Evolutionary conservation across 164 flowering plant genomes (phyloP).

Genomic region (Nymphaea thermarum): DNA sequence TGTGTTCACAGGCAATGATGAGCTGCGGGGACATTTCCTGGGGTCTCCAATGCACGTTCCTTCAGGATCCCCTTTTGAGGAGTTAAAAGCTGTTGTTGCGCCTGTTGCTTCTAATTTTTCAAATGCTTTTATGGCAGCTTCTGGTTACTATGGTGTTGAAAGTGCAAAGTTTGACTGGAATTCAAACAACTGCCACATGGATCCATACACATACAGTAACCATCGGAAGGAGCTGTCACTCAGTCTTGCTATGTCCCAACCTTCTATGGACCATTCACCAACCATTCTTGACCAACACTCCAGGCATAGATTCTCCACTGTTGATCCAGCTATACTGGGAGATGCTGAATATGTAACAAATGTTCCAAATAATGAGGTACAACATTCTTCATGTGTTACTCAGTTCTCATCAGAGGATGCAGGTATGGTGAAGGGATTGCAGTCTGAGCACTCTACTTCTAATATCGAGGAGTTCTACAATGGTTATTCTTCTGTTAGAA

Average conservation of each 20-base stretch:
- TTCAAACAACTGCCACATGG: conserved; percentile 13
- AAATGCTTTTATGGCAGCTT: conserved; percentile 13
- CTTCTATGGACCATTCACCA: conserved; percentile 17
- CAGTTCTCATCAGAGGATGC: conserved; percentile 13
- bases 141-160: conserved; percentile 16
- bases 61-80: conserved; percentile 19
- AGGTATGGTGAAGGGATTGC: conserved; percentile 12
- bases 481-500: conserved; percentile 16
- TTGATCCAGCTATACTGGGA: conserved; percentile 4
- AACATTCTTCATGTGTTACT: conserved; percentile 3
- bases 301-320: conserved; percentile 26
- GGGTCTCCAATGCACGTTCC: conserved; percentile 13
- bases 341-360: neutral
- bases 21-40: conserved; percentile 21
- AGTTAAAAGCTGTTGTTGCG: conserved; percentile 12
- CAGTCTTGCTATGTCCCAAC: conserved; percentile 49
- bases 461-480: conserved; percentile 28
- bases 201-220: conserved; percentile 18
- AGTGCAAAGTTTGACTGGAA: conserved; percentile 21
- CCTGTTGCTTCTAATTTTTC: conserved; percentile 17
- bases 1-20: conserved; percentile 17
- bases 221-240: conserved; percentile 48
- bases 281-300: conserved; percentile 37
- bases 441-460: conserved; percentile 33
- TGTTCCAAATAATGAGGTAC: conserved; percentile 1